Evolutionary conservation across 2,329 filamentous ascomycete species (phyloP).

Genomic region (Colletotrichum tofieldiae): DNA sequence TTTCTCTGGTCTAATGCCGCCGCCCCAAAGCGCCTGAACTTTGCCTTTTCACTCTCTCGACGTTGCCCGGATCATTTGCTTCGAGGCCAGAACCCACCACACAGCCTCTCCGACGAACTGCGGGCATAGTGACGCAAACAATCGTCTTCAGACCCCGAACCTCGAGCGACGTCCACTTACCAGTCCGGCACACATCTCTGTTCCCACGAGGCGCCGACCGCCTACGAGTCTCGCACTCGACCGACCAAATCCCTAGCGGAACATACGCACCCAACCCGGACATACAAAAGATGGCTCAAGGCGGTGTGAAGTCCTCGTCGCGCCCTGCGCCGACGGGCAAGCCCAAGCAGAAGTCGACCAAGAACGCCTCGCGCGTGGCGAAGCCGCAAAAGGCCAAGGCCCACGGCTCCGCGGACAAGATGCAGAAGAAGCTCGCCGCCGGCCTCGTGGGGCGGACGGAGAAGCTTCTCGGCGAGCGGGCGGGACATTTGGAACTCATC

Average conservation of each 20-base stretch:
- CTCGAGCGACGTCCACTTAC: background rate
- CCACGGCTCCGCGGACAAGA: slow-evolving; percentile 64
- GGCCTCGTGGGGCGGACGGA: slow-evolving; percentile 71
- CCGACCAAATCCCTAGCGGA: background rate
- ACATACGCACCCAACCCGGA: background rate
- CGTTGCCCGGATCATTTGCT: slow-evolving; percentile 13
- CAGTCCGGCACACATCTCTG: background rate
- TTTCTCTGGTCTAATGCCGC: slow-evolving; percentile 3
- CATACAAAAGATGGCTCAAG: slow-evolving; percentile 66
- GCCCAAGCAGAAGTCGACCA: slow-evolving; percentile 51
- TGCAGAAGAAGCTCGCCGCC: slow-evolving; percentile 69
- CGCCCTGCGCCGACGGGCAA: slow-evolving; percentile 58
- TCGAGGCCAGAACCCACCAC: slow-evolving; percentile 3
- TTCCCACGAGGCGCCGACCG: background rate
- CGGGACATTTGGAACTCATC: slow-evolving; percentile 73
- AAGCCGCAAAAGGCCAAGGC: slow-evolving; percentile 65
- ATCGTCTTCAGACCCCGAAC: no score
- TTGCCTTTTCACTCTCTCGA: background rate
- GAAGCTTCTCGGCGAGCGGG: slow-evolving; percentile 71
- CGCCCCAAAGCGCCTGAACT: background rate
- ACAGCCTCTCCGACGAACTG: background rate
- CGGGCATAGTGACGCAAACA: background rate
- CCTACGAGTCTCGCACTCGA: background rate
- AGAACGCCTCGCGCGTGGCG: slow-evolving; percentile 61
- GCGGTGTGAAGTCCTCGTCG: slow-evolving; percentile 64